Percentiles rank a stretch among this genome's conserved stretches.
Evolutionary conservation across 2,329 filamentous ascomycete genomes (phyloP).

Genomic region (Fusarium praegraminearum): DNA sequence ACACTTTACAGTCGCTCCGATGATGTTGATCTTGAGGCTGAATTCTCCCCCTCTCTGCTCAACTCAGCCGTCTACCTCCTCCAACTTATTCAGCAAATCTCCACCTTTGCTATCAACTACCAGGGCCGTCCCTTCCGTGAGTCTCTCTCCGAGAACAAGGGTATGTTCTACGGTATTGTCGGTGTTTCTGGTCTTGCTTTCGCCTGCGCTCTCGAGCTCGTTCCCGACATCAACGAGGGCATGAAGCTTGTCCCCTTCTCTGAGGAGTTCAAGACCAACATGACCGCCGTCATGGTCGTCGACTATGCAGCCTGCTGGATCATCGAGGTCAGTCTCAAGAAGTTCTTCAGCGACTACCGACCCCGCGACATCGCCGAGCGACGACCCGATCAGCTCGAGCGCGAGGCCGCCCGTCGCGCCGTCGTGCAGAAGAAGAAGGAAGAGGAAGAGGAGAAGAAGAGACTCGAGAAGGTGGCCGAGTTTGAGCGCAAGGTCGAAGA

Average conservation of each 20-base stretch:
- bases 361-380: slow-evolving; percentile 93
- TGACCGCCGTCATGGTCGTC: slow-evolving; percentile 85
- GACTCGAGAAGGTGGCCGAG: slow-evolving; percentile 67
- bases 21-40: slow-evolving; percentile 89
- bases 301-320: slow-evolving; percentile 90
- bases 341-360: slow-evolving; percentile 87
- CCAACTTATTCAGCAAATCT: slow-evolving; percentile 98
- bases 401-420: slow-evolving; percentile 74
- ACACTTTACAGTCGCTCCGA: slow-evolving; percentile 59
- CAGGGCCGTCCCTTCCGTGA: slow-evolving; percentile 98
- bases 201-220: slow-evolving; percentile 91
- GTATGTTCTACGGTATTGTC: slow-evolving; percentile 98
- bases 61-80: slow-evolving; percentile 98
- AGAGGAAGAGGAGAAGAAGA: slow-evolving; percentile 65
- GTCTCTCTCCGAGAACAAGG: slow-evolving; percentile 92
- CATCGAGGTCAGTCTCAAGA: slow-evolving; percentile 89
- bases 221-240: slow-evolving; percentile 94
- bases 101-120: slow-evolving; percentile 99
- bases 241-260: slow-evolving; percentile 93
- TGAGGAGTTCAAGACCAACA: slow-evolving; percentile 86
- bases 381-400: slow-evolving; percentile 84
- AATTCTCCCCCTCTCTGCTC: slow-evolving; percentile 91
- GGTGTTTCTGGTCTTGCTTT: slow-evolving; percentile 92
- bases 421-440: slow-evolving; percentile 60
- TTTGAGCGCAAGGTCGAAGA: slow-evolving; percentile 70